Base-by-base conservation (phyloP, 1,139 yeast species). In the Candida sanyaensis region DNA sequence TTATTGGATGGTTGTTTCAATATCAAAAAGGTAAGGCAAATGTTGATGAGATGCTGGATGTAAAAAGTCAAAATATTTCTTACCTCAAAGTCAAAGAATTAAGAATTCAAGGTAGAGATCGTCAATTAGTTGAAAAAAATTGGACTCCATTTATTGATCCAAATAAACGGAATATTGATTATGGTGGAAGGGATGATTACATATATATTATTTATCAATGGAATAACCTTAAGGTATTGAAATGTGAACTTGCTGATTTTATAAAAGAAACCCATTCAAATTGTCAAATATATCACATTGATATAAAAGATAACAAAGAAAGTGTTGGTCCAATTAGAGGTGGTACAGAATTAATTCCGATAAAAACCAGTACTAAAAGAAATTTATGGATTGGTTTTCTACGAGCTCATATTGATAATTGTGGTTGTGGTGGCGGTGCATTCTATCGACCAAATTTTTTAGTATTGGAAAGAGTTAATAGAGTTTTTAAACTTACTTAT, bases 301-400 rank as follows among this genome's bases (percentile, higher is more conserved):
- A 56, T 28, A 13, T 13, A 3, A 47, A 57, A 41, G 56, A 63
- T 30, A 50, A 57, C 1, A 34, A 24, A 6, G 57, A 61, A 10
- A 37, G 44, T 13, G 63, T 60, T 50, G 73, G 68, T 40, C 68
- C 65, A 2, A 62, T 79, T 28, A 63, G 83, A 55, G 84, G 85
- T 11, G 84, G 83, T 7, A 70, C 82, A 0, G 78, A 77, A 48
- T 64, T 77, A 43, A 57, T 68, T n/a, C 66, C 69, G 24, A 54
- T 77, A 37, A 80, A 81, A 17, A 42, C 59, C 17, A 45, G 49
- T 27, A 55, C 56, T 6, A 69, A 68, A 31, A 63, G 77, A 43
- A 71, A 74, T 49, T 62, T 77, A 55, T 80, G 80, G 74, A 56
- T 78, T 33, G 81, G 81, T 4, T 76, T 79, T 61, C 79, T 78